Evolutionary conservation across 106 monocot species (phyloP).

Genomic region (Ottelia alismoides): DNA sequence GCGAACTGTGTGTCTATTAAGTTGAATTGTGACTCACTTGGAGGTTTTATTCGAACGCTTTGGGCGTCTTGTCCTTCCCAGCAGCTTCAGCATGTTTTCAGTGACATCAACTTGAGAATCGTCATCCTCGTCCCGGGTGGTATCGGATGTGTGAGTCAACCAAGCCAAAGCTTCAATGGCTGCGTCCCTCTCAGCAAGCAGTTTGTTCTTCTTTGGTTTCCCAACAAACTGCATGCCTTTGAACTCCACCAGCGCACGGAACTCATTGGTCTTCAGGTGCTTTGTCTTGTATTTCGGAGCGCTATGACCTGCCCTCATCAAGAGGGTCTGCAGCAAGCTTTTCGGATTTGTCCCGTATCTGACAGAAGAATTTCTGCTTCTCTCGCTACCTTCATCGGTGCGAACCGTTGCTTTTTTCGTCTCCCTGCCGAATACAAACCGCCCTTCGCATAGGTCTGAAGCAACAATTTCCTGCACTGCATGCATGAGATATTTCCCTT

Average conservation of each 20-base stretch:
- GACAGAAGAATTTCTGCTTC: conserved; percentile 13
- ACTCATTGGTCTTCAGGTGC: conserved; percentile 97
- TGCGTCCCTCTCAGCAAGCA: conserved; percentile 89
- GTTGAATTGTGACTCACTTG: too few relatives aligned
- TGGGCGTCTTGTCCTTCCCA: conserved; percentile 29
- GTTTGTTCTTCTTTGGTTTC: conserved; percentile 97
- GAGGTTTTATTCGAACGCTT: too few relatives aligned
- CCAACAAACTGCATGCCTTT: conserved; percentile 99
- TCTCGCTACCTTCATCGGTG: conserved; percentile 12
- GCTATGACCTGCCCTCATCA: conserved; percentile 91
- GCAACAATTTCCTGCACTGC: conserved; percentile 78
- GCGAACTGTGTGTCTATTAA: too few relatives aligned
- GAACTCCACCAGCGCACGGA: conserved; percentile 85
- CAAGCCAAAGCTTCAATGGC: conserved; percentile 90
- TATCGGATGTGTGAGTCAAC: conserved; percentile 80
- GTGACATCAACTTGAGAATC: conserved; percentile 62
- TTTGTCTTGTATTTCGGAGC: conserved; percentile 94
- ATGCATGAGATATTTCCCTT: conserved; percentile 75
- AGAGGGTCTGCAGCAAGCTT: conserved; percentile 73
- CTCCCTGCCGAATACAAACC: conserved; percentile 91
- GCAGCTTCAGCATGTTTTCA: conserved; percentile 94
- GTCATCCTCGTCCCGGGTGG: conserved; percentile 27
- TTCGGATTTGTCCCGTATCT: conserved; percentile 81
- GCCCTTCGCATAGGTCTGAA: conserved; percentile 87
- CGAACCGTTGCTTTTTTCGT: conserved; percentile 25